phyloP scores from a whole-genome alignment of 1,284 basidiomycete genomes.

The Marasmius fiardii region DNA sequence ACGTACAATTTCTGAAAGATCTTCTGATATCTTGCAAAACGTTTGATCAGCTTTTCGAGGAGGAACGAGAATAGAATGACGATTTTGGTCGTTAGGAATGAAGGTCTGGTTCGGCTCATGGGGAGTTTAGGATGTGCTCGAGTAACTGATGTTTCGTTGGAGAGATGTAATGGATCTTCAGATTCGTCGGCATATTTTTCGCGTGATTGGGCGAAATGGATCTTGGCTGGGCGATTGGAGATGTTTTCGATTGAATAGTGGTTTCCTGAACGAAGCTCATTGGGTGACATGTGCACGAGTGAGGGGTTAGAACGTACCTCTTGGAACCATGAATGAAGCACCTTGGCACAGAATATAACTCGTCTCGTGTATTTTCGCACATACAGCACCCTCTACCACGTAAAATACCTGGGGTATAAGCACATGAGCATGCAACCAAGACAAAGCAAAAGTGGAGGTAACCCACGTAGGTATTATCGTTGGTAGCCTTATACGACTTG shows the following conservation, averaged over 20 bases:
- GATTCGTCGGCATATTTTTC: conserved; percentile 12
- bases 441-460: neutral
- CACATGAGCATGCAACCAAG: neutral
- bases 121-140: neutral
- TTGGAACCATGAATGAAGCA: conserved; percentile 17
- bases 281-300: neutral
- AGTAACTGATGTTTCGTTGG: conserved; percentile 5
- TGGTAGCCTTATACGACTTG: conserved; percentile 15
- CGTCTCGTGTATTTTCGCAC: conserved; percentile 15
- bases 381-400: conserved; percentile 16
- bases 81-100: conserved; percentile 13
- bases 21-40: conserved; percentile 13
- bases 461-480: conserved; percentile 18
- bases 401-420: conserved; percentile 15
- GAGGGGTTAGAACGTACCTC: conserved; percentile 11
- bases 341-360: conserved; percentile 13
- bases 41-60: conserved; percentile 14
- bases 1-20: conserved; percentile 9
- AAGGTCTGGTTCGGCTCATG: neutral
- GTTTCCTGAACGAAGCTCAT: conserved; percentile 11
- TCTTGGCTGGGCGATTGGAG: conserved; percentile 11
- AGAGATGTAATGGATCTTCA: conserved; percentile 16
- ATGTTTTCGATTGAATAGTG: conserved; percentile 18
- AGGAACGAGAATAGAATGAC: conserved; percentile 14
- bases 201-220: conserved; percentile 17